A percentile compares a stretch with the other conserved stretches of the same genome.
Conservation (phyloP, 2,329 filamentous ascomycete species). For the Colletotrichum theobromicola region DNA sequence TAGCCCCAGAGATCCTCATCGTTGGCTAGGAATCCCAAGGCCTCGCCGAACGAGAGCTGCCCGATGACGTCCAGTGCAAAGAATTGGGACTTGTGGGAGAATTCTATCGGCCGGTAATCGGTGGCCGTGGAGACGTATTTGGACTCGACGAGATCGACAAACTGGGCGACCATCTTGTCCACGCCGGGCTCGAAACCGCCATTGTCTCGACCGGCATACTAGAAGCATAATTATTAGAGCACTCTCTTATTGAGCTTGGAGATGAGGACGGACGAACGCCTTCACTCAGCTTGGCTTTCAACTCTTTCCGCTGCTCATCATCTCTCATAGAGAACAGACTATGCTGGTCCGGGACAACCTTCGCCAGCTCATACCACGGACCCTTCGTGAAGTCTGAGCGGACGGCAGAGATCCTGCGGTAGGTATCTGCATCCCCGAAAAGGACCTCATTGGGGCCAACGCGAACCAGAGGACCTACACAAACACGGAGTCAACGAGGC, state of each 20-base stretch:
- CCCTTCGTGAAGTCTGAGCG: slow-evolving; percentile 18
- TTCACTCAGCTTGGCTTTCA: slow-evolving; percentile 21
- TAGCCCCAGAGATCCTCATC: slow-evolving; percentile 29
- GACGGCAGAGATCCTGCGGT: slow-evolving; percentile 11
- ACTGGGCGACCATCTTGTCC: neutral
- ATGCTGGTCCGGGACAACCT: slow-evolving; percentile 15
- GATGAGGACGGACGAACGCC: neutral
- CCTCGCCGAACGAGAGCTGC: slow-evolving; percentile 27
- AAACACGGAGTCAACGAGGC: slow-evolving; percentile 28
- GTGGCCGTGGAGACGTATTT: slow-evolving; percentile 1
- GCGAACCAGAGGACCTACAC: slow-evolving; percentile 17
- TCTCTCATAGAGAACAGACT: slow-evolving; percentile 22
- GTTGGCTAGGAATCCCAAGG: slow-evolving; percentile 29
- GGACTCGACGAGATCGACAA: slow-evolving; percentile 8
- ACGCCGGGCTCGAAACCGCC: slow-evolving; percentile 9
- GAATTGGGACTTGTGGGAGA: slow-evolving; percentile 17
- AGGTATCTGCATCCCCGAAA: slow-evolving; percentile 16
- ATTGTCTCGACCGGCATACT: slow-evolving; percentile 18
- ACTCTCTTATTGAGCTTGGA: rapidly evolving
- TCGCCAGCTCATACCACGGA: slow-evolving; percentile 20
- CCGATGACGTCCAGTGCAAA: slow-evolving; percentile 31
- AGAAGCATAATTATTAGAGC: neutral
- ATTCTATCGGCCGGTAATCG: slow-evolving; percentile 12
- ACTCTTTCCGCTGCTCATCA: slow-evolving; percentile 16
- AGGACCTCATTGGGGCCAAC: slow-evolving; percentile 26